Evolutionary conservation across 2,329 filamentous ascomycete genomes (phyloP), one percentile per base, ranked within the genome.

Genomic region (Hyphodiscus sp.): DNA sequence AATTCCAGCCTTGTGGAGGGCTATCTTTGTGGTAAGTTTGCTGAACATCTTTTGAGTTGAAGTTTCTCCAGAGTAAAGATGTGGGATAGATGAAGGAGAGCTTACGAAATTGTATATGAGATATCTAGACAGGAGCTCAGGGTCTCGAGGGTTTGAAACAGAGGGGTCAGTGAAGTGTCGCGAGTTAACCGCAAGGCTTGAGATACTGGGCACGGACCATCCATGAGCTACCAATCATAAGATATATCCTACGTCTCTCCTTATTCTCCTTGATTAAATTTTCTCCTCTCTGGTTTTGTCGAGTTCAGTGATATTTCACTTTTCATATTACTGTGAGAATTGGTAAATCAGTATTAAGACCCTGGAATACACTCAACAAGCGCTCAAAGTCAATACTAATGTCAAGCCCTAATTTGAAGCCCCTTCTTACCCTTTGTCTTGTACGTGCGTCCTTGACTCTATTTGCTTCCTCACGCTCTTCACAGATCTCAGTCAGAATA

Each of bases 1-100:
- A 4, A 68, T 58, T 5, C 65, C 65, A 13, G 61, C 64, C 54
- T 66, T 66, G n/a, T 60, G 59, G 23, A 68, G 60, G 2, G 65
- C 65, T 47, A 68, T 60, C 46, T 64, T 66, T 23, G 65, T 66
- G 16, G 61, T 64, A 33, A 68, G 54, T 61, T 65, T 66, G 20
- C 60, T 51, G 51, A 68, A 64, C 65, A 67, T 68, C n/a, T 26
- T 6, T 46, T 52, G 15, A 33, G 5, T 47, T 13, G 20, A 6
- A 6, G 2, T 38, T 38, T 38, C 33, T 18, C 41, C 33, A 29
- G 20, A 10, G 30, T 20, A 41, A 11, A 23, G 46, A 43, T 20
- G 45, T 18, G 26, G 46, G n/a, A 41, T 38, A 38, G 16, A 43
- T 20, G 45, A 18, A 50, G 30, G 41, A 23, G 16, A 19, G 38